Base-by-base conservation (phyloP, 352 stramenopile genomes). In the Phytophthora niederhauseri region DNA sequence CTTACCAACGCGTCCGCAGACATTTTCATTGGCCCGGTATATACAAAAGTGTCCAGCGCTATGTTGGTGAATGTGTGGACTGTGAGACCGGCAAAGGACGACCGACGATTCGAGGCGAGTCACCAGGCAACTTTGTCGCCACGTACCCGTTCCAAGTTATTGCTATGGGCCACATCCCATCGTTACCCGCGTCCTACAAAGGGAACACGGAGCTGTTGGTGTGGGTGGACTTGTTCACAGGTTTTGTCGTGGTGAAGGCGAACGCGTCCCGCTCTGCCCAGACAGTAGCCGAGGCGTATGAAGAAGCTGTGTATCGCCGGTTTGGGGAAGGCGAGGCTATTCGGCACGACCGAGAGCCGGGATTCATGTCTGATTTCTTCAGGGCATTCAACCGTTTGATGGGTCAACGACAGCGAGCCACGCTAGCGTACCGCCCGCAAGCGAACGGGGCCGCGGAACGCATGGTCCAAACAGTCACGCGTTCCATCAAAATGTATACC, bases 21-120 rank as follows among this genome's bases (percentile, higher is more conserved):
- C 43, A 22, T 6, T 49, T 49, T 15, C 6, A 20, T 20, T 49
- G 43, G 43, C 43, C 43, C 6, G 43, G 43, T 6, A 22, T 49
- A 9, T 49, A 20, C 43, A 49, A n/a, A 15, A 49, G 17, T 12
- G 51, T 66, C 6, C 26, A 60, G 17, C 4, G 24, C 2, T 60
- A 50, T 12, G 24, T 66, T 2, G 36, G 50, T 4, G 2, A 54
- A 4, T 66, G 38, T 11, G 19, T 24, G 1, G 60, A 60, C 19
- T 66, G 60, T 8, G 50, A 60, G 12, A 66, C 60, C 1, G 22
- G 50, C 15, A 66, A 36, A 36, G 30, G 6, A 36, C 30, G 30
- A 36, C 30, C 6, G 6, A 36, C 30, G 1, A 36, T 36, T 11
- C 30, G 30, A 11, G 30, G 30, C 6, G 30, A 36, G 8, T 36